phyloP scores from a whole-genome alignment of 345 rosid species.

The Sisymbrium altissimum region DNA sequence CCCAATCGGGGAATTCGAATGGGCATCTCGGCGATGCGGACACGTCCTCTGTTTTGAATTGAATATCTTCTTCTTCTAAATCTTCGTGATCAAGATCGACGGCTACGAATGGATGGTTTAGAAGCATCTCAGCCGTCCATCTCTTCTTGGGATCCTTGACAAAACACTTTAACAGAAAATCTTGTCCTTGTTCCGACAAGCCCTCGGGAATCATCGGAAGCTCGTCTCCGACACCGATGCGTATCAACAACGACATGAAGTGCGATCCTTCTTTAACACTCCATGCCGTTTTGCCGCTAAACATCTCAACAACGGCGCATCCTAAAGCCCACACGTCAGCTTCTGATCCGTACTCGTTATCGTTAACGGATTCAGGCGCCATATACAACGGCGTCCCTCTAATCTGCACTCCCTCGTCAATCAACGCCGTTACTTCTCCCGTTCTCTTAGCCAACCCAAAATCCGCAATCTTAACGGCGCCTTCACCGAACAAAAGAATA shows the following conservation, averaged over 20 bases:
- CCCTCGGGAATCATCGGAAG: constrained; percentile 53
- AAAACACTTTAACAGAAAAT: constrained; percentile 65
- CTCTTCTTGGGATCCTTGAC: constrained; percentile 51
- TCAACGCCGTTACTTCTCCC: constrained; percentile 20
- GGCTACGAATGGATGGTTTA: constrained; percentile 60
- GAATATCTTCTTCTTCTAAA: neutral
- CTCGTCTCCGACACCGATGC: constrained; percentile 56
- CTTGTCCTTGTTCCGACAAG: constrained; percentile 65
- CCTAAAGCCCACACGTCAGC: constrained; percentile 90
- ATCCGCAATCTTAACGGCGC: constrained; percentile 59
- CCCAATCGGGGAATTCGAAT: constrained; percentile 46
- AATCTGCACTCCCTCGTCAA: constrained; percentile 29
- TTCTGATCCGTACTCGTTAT: constrained; percentile 60
- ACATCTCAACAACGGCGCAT: constrained; percentile 73
- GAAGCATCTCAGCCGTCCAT: constrained; percentile 78
- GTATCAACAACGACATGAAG: constrained; percentile 43
- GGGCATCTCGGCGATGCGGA: constrained; percentile 49
- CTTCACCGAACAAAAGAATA: constrained; percentile 46
- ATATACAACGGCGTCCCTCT: constrained; percentile 77
- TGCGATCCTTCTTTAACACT: constrained; percentile 29
- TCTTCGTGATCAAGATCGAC: constrained; percentile 25
- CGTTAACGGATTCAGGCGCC: constrained; percentile 72
- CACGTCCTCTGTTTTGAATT: constrained; percentile 10
- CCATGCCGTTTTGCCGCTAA: constrained; percentile 69
- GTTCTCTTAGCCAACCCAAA: constrained; percentile 66